These are phyloP conservation scores for Quercus glauca DNA, from an alignment of 306 rosid genomes.

Conservation along the genomic window DNA sequence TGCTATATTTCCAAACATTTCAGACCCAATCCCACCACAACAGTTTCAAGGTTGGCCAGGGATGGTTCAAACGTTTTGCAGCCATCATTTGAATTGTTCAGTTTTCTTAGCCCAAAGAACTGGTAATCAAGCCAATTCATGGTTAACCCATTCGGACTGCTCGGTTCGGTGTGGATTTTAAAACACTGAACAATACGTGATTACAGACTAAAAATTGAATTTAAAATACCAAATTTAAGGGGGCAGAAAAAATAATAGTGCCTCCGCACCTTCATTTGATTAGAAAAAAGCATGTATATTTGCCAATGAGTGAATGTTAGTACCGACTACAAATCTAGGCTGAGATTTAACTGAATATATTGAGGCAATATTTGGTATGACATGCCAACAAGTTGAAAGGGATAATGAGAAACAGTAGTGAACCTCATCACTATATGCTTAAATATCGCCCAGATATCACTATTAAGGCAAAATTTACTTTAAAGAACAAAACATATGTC, in stretches of 20 bases:
- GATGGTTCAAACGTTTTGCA: too few relatives aligned
- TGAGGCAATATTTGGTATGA: background rate
- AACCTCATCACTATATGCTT: background rate
- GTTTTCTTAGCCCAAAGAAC: too few relatives aligned
- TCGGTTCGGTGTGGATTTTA: too few relatives aligned
- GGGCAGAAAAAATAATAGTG: background rate
- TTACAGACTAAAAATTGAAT: background rate
- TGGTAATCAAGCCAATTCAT: too few relatives aligned
- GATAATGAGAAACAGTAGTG: background rate
- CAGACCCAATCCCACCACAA: too few relatives aligned
- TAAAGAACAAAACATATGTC: background rate
- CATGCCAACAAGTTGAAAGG: background rate
- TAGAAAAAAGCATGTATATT: background rate
- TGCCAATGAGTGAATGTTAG: too few relatives aligned
- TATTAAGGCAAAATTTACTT: background rate
- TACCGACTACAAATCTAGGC: background rate
- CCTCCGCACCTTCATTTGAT: background rate
- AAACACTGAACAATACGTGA: background rate
- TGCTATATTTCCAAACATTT: too few relatives aligned
- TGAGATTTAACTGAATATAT: background rate
- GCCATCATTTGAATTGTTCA: too few relatives aligned
- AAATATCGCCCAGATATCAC: background rate
- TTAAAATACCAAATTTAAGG: background rate
- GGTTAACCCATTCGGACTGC: too few relatives aligned
- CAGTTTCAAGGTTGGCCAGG: too few relatives aligned